Conservation (phyloP, 495 filamentous ascomycete species). For the Daldinia concentrica region DNA sequence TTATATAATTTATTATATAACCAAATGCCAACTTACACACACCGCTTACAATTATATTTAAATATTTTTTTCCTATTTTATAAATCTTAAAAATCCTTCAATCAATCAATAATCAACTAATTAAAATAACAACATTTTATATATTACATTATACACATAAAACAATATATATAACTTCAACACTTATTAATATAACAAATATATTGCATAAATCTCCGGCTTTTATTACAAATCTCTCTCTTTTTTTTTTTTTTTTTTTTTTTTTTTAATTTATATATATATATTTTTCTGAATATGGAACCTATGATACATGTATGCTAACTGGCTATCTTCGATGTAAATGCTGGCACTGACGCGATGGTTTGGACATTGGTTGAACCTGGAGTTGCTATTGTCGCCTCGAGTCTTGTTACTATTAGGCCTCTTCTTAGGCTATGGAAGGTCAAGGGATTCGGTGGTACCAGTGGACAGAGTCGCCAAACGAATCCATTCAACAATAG, state of each 20-base stretch:
- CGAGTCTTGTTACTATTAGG: constrained; percentile 53
- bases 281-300: background rate
- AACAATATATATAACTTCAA: too few relatives aligned
- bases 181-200: constrained; percentile 48
- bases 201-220: constrained; percentile 45
- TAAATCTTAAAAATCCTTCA: too few relatives aligned
- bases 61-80: too few relatives aligned
- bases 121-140: too few relatives aligned
- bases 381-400: constrained; percentile 54
- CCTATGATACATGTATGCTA: background rate
- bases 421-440: constrained; percentile 51
- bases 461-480: constrained; percentile 40
- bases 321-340: constrained; percentile 24
- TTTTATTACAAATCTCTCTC: background rate
- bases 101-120: too few relatives aligned
- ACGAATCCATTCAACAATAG: constrained; percentile 24
- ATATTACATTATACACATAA: too few relatives aligned
- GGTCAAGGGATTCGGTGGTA: constrained; percentile 47
- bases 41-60: too few relatives aligned
- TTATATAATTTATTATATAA: too few relatives aligned
- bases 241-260: too few relatives aligned
- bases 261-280: too few relatives aligned
- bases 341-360: constrained; percentile 52
- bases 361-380: constrained; percentile 57
- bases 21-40: too few relatives aligned